Evolutionary conservation across 352 stramenopile species (phyloP), one percentile per base, ranked within the genome.

Genomic region (Globisporangium orthogonon): DNA sequence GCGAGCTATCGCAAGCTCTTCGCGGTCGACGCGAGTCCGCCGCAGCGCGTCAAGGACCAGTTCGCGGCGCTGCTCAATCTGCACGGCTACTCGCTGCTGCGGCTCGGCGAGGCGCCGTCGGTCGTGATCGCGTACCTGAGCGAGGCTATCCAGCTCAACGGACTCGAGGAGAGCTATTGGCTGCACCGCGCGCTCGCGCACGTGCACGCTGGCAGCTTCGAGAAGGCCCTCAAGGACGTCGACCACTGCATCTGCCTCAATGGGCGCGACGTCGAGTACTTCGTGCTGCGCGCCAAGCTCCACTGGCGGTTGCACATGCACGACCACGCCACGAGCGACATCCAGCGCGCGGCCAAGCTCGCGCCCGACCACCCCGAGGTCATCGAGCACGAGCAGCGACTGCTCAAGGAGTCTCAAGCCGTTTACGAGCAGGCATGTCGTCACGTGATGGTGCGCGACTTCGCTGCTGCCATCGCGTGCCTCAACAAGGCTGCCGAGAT

Each of bases 161-260:
- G 72, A 5, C 67, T 91, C 3, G 70, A 87, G 23, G 76, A 89
- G 60, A 79, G 69, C 9, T 91, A 84, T 57, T 91, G 83, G 82
- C 58, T 91, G 31, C 83, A 94, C 48, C 83, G 78, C 41, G 81
- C 78, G 18, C 54, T 93, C 1, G 85, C 83, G 2, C 73, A 89
- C 50, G 85, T 91, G 51, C 65, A 86, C 6, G 65, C 71, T 9
- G 63, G 72, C 29, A 58, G 60, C 58, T 79, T 86, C n/a, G 82
- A 91, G 14, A 88, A 88, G 56, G 83, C 85, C 7, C 74, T 92
- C 4, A 73, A 78, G 46, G 83, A 93, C 56, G 69, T 89, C 10
- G 81, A 91, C 59, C 83, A 93, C 66, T 91, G 83, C 43, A 83
- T 91, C 28, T 88, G 78, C 40, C 65, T 94, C 37, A 88, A 94